Evolutionary conservation across 306 rosid genomes (phyloP), one percentile per base, ranked within the genome.

Genomic region (Citrullus amarus): DNA sequence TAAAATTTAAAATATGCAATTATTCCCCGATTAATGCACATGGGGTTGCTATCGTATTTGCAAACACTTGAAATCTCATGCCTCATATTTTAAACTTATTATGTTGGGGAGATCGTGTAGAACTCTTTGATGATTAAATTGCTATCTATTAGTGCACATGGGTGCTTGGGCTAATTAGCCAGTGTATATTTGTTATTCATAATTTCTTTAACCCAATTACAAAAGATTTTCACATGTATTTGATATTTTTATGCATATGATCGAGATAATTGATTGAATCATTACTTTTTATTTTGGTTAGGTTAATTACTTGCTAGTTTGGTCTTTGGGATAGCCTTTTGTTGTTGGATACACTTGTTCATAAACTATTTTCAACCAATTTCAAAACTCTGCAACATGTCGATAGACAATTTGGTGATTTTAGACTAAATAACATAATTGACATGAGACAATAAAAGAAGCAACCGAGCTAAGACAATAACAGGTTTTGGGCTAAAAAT

Each of bases 11-110:
- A 43, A 68, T 39, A 68, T 41, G 34, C 54, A n/a, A 68, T 68
- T 68, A 68, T 68, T 68, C 55, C 75, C 6, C 54, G 75, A 43
- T 68, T n/a, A 68, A n/a, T 65, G 75, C 75, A 68, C 75, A 68
- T 68, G 75, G 54, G 16, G 53, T 11, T 68, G 75, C 54, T 20
- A 11, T 68, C 5, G 11, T 20, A 10, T 44, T 41, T n/a, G 6
- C 56, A 13, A 69, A 41, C 75, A 68, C 75, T 68, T 68, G 17
- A 41, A 68, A 68, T 68, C 75, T 68, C 54, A 39, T 41, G 55
- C 9, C 16, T 41, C 2, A 18, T 9, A 43, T 68, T 68, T 68
- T 43, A n/a, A 43, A 68, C 32, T 41, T 5, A n/a, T 41, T n/a
- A 11, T 18, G 34, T 36, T 68, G 54, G 8, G 18, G 75, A 43